phyloP scores from a whole-genome alignment of 352 stramenopile genomes.

The Phytophthora tentaculata region DNA sequence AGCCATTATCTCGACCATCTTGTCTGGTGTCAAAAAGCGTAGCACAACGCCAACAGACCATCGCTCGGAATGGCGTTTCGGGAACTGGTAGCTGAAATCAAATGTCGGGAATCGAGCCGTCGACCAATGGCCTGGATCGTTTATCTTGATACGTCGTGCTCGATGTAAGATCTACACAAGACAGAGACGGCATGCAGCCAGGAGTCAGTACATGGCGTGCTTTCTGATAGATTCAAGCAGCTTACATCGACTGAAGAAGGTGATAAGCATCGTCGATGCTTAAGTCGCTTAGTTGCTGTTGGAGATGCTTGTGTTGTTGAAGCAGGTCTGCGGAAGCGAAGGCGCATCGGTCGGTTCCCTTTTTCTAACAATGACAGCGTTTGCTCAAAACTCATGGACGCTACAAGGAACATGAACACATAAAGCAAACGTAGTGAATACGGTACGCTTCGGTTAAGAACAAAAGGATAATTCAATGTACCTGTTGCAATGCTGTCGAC shows the following conservation, averaged over 20 bases:
- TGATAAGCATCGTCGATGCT: constrained; percentile 30
- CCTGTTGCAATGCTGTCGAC: constrained; percentile 76
- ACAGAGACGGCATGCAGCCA: constrained; percentile 2
- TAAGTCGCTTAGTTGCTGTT: constrained; percentile 8
- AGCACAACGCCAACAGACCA: constrained; percentile 78
- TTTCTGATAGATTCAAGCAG: constrained; percentile 23
- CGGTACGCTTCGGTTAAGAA: background rate
- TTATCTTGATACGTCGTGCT: constrained; percentile 66
- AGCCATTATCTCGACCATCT: constrained; percentile 73
- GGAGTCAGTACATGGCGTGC: background rate
- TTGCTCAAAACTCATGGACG: constrained; percentile 66
- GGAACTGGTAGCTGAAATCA: constrained; percentile 80
- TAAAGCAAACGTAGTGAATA: constrained; percentile 4
- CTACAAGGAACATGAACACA: constrained; percentile 31
- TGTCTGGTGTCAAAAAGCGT: constrained; percentile 58
- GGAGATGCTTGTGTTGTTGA: constrained; percentile 17
- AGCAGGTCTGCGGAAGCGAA: constrained; percentile 60
- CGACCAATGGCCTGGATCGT: constrained; percentile 71
- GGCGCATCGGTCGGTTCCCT: constrained; percentile 61
- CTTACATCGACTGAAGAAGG: constrained; percentile 47
- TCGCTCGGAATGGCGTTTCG: constrained; percentile 69
- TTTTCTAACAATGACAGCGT: constrained; percentile 59
- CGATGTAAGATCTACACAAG: constrained; percentile 71
- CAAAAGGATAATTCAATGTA: constrained; percentile 19
- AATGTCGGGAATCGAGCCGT: constrained; percentile 62